Conservation (phyloP, 495 filamentous ascomycete genomes). For the Daldinia childiae region DNA sequence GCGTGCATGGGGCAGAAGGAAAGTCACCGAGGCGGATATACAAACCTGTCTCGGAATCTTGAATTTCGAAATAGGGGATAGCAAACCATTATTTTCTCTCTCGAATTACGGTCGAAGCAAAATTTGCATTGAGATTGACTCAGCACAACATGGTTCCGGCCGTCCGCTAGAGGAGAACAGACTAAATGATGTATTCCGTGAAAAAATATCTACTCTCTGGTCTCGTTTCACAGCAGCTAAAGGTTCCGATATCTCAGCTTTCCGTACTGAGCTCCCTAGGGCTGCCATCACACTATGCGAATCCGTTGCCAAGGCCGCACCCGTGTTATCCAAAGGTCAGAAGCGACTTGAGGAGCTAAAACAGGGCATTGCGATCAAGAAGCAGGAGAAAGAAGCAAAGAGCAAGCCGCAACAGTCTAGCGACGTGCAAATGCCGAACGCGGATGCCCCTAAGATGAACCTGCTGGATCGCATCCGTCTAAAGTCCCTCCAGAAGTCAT, state of each 20-base stretch:
- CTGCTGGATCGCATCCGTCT: slow-evolving; percentile 71
- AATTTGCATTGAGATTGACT: slow-evolving; percentile 56
- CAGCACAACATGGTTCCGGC: slow-evolving; percentile 28
- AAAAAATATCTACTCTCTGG: slow-evolving; percentile 62
- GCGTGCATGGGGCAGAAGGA: slow-evolving; percentile 68
- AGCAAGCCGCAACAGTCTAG: not conserved
- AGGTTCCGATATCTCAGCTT: slow-evolving; percentile 44
- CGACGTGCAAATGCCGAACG: slow-evolving; percentile 39
- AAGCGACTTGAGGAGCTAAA: slow-evolving; percentile 69
- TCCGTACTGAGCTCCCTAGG: slow-evolving; percentile 64
- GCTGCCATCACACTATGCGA: slow-evolving; percentile 60
- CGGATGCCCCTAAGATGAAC: slow-evolving; percentile 52
- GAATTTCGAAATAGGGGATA: slow-evolving; percentile 30
- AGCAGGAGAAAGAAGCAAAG: slow-evolving; percentile 46
- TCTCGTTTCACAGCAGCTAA: slow-evolving; percentile 40
- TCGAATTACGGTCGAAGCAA: slow-evolving; percentile 67
- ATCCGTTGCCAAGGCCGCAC: slow-evolving; percentile 55
- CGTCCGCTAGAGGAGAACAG: slow-evolving; percentile 64
- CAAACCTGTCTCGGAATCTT: slow-evolving; percentile 65
- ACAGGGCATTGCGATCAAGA: slow-evolving; percentile 57
- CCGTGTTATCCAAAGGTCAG: slow-evolving; percentile 64
- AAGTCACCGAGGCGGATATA: slow-evolving; percentile 67
- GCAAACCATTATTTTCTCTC: slow-evolving; percentile 57
- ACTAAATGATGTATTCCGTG: slow-evolving; percentile 63
- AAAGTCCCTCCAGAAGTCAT: slow-evolving; percentile 61